Evolutionary conservation across 192 early-diverging fungal genomes (phyloP).

Genomic region (Rhizoclosmatium globosum): DNA sequence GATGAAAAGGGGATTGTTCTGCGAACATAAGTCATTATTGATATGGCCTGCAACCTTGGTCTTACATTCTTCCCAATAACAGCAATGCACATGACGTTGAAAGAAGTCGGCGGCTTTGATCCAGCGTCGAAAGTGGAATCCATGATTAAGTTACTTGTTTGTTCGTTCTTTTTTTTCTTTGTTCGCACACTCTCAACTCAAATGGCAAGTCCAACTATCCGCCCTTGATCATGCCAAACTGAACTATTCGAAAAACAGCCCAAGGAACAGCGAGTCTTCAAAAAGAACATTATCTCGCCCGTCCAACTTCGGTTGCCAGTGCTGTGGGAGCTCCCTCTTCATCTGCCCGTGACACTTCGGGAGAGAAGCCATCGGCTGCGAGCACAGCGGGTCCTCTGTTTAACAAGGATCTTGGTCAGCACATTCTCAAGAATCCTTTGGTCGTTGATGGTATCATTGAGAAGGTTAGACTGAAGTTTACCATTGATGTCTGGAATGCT

Average conservation of each 20-base stretch:
- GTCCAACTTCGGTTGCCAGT: neutral
- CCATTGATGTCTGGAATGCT: neutral
- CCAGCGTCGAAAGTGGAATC: conserved; percentile 3
- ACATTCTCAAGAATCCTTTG: conserved; percentile 98
- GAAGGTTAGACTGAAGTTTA: conserved; percentile 67
- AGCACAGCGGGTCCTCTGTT: conserved; percentile 26
- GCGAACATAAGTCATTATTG: neutral
- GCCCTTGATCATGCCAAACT: neutral
- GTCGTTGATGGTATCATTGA: conserved; percentile 97
- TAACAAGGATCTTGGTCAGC: conserved; percentile 96
- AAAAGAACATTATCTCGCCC: conserved; percentile 8
- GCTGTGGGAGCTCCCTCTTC: neutral
- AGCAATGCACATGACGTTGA: conserved; percentile 49
- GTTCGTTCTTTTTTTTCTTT: conserved; percentile 14
- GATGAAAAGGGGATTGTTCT: conserved; percentile 90
- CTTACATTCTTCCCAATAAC: conserved; percentile 52
- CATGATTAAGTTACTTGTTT: neutral
- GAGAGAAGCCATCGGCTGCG: conserved; percentile 21
- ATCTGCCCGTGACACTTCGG: neutral
- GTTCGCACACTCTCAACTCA: neutral
- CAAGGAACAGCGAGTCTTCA: conserved; percentile 31
- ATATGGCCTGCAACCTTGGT: neutral
- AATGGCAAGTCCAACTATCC: neutral
- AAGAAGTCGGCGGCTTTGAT: conserved; percentile 32
- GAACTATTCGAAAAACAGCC: neutral